phyloP scores from a whole-genome alignment of 164 flowering plant genomes.

The Magnolia sinica region DNA sequence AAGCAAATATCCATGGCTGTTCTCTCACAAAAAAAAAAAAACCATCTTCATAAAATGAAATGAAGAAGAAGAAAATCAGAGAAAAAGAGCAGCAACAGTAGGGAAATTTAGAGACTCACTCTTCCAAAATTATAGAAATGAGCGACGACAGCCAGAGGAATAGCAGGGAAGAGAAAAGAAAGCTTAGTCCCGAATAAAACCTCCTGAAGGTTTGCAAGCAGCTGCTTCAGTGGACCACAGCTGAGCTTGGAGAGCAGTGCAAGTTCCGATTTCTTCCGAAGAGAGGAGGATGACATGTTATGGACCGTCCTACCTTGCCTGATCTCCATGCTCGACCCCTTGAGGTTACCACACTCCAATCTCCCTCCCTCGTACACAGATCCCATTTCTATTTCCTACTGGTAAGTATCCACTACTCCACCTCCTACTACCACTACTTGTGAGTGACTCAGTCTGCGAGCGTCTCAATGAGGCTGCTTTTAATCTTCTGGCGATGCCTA shows the following conservation, averaged over 20 bases:
- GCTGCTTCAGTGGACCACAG: slow-evolving; percentile 23
- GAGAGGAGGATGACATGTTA: slow-evolving; percentile 36
- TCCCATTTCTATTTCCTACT: neutral
- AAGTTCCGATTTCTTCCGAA: slow-evolving; percentile 43
- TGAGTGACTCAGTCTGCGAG: no score
- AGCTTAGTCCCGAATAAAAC: slow-evolving; percentile 64
- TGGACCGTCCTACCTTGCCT: slow-evolving; percentile 24
- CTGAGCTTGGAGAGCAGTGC: slow-evolving; percentile 25
- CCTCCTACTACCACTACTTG: no score
- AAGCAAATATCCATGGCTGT: slow-evolving; percentile 86
- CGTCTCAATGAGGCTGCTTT: no score
- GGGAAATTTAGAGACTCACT: slow-evolving; percentile 23
- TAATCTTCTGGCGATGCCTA: no score
- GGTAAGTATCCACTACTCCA: neutral
- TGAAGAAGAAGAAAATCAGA: neutral
- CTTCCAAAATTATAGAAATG: slow-evolving; percentile 33
- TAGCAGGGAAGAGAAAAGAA: slow-evolving; percentile 47
- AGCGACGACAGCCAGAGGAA: slow-evolving; percentile 49
- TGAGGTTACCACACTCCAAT: slow-evolving; percentile 14
- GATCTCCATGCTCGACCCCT: slow-evolving; percentile 18
- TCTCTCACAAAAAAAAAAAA: neutral
- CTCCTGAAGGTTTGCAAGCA: slow-evolving; percentile 40
- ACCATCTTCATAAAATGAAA: neutral
- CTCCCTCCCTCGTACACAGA: slow-evolving; percentile 11
- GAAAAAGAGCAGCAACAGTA: neutral